Evolutionary conservation across 257 asterid genomes (phyloP), one percentile per base, ranked within the genome.

Genomic region (Cordia subcordata): DNA sequence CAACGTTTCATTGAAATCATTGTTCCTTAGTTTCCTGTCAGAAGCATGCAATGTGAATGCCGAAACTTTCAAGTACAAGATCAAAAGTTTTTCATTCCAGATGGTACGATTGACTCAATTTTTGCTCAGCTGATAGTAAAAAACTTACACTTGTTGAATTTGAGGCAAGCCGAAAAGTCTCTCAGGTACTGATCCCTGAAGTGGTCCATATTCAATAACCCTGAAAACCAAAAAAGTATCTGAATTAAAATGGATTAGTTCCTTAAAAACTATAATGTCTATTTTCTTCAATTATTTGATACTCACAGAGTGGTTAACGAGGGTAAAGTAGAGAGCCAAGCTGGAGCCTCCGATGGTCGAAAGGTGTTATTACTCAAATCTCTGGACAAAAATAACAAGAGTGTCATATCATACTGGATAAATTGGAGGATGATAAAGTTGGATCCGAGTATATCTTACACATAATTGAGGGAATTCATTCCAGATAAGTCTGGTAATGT

Each of bases 311-410:
- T 90, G 23, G 94, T 90, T 45, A 90, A 81, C 16, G 96, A 83
- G 46, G 51, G 82, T 64, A 90, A 68, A 15, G 89, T 76, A 17
- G 87, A 73, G 84, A 90, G 80, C 98, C 96, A 90, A 15, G 65
- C 75, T 1, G 98, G 98, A 10, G 86, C 82, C 64, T 75, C 72
- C 20, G 94, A 77, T 72, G 75, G 75, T 57, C 73, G 66, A 68
- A 90, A 90, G 27, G 95, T 77, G 75, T 87, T 87, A 80, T 82
- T 90, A 84, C 98, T 87, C 82, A 90, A 79, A 69, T 90, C 98
- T 76, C 98, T 87, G 82, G 32, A 40, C 57, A 75, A 72, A n/a
- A 4, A 15, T 32, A 62, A 60, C 58, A 18, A 53, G 14, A 35
- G 45, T 37, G 20, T 57, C 17, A 49, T 40, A 3, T 17, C 11